Base-by-base conservation (phyloP, 306 rosid species). In the Fragaria ananassa region DNA sequence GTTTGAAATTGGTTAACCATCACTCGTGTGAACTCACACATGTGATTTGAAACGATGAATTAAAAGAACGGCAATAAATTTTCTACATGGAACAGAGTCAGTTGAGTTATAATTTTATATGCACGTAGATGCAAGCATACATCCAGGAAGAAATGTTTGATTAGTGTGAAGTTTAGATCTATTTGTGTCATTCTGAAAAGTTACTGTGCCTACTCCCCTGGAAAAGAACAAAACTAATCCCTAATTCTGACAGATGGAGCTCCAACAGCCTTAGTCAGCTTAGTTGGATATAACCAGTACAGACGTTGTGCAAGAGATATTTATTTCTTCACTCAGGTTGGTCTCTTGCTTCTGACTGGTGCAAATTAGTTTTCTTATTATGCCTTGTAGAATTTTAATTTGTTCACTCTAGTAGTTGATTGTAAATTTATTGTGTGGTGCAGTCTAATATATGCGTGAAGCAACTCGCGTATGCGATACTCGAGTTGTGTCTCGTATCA, bases 261-360 rank as follows among this genome's bases (percentile, higher is more conserved):
- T 85, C 99, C 99, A 9, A 69, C 98, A 58, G 76, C 99, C 27
- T 82, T 96, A 76, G 99, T 96, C 73, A 82, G 98, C 90, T 80
- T 96, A 88, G 88, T 96, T 41, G 99, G 99, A 44, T 76, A 81
- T 34, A 92, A 83, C 75, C 99, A 91, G 79, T 96, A 96, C 89
- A 88, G 86, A 83, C 96, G 88, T 29, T 92, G 99, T 57, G 98
- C 98, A 17, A 83, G 91, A 82, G 99, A 96, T 80, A 91, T 96
- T 9, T 96, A 96, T 67, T 85, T 88, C 82, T 96, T 96, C 78
- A 96, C 91, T 81, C 99, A 92, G 96, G 99, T 95, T 71, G 70
- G 86, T 79, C 71, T 64, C 64, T 64, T 64, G 10, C 68, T 65
- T 73, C 58, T 60, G 23, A 65, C 53, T 74, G 50, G 60, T 54